These are phyloP conservation scores for Piromyces finnis DNA, from an alignment of 192 early-diverging fungal genomes.

Conservation along the genomic window DNA sequence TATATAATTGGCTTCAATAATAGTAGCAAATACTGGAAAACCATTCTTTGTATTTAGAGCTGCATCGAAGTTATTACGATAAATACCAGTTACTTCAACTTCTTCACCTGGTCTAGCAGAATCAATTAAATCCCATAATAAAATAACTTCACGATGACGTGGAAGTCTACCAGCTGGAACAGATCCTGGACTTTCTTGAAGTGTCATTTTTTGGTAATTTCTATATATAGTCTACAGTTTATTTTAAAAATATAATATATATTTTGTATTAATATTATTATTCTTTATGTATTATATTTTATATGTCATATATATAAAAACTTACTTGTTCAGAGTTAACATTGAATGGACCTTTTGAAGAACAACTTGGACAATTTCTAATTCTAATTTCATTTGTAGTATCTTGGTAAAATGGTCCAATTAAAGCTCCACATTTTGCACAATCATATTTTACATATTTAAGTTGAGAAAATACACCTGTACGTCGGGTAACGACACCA, in stretches of 20 bases:
- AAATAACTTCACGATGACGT: constrained; percentile 79
- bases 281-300: no score
- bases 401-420: constrained; percentile 92
- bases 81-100: constrained; percentile 86
- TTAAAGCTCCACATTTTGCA: constrained; percentile 70
- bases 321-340: constrained; percentile 72
- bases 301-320: no score
- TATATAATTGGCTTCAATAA: constrained; percentile 94
- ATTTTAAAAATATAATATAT: not conserved
- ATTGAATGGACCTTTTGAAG: constrained; percentile 76
- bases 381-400: constrained; percentile 68
- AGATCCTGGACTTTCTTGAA: constrained; percentile 90
- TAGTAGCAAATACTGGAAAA: constrained; percentile 89
- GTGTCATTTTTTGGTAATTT: constrained; percentile 88
- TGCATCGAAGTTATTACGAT: constrained; percentile 86
- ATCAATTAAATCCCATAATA: constrained; percentile 93
- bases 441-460: constrained; percentile 95
- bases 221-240: constrained; percentile 92
- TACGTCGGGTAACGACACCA: constrained; percentile 83
- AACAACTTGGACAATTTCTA: constrained; percentile 69
- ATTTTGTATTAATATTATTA: not conserved
- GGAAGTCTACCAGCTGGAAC: constrained; percentile 90
- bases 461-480: constrained; percentile 90
- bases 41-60: constrained; percentile 75
- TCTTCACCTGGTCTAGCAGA: constrained; percentile 89